These are phyloP conservation scores for Setomelanomma holmii DNA, from an alignment of 2,329 filamentous ascomycete genomes.

Conservation along the genomic window DNA sequence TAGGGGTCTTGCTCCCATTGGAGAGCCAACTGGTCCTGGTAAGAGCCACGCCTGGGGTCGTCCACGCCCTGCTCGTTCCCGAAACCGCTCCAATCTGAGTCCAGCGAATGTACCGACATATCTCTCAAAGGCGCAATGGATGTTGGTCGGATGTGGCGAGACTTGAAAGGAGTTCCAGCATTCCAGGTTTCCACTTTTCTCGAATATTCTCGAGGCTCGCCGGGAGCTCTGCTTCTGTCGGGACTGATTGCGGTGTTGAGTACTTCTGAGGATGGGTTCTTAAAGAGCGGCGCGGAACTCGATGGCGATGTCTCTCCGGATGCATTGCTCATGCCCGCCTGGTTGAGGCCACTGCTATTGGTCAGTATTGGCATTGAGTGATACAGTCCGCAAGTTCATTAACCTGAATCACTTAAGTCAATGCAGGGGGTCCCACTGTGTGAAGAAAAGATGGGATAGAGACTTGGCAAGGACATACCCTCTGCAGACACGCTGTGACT, in stretches of 20 bases:
- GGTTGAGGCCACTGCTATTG: constrained; percentile 38
- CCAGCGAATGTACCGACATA: constrained; percentile 44
- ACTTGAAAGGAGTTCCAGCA: constrained; percentile 31
- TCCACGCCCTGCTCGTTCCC: constrained; percentile 36
- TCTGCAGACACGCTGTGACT: constrained; percentile 84
- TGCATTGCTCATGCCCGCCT: constrained; percentile 39
- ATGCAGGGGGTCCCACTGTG: constrained; percentile 23
- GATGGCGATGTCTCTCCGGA: constrained; percentile 44
- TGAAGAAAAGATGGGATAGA: background rate
- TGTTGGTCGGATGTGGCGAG: constrained; percentile 34
- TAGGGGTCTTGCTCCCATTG: constrained; percentile 64
- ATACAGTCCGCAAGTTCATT: constrained; percentile 20
- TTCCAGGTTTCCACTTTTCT: constrained; percentile 39
- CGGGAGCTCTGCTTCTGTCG: constrained; percentile 37
- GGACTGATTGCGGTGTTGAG: constrained; percentile 37
- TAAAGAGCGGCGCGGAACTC: constrained; percentile 38
- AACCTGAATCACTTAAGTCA: constrained; percentile 25
- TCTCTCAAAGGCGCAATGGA: constrained; percentile 32
- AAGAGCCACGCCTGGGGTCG: constrained; percentile 36
- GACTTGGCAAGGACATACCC: constrained; percentile 54
- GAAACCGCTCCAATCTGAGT: constrained; percentile 45
- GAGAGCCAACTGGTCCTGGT: constrained; percentile 41
- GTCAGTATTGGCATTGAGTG: constrained; percentile 43
- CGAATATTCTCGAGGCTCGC: constrained; percentile 38
- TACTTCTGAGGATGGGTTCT: constrained; percentile 39